These are phyloP conservation scores for Trypanosoma theileri DNA, from an alignment of 208 protist species.

Conservation along the genomic window DNA sequence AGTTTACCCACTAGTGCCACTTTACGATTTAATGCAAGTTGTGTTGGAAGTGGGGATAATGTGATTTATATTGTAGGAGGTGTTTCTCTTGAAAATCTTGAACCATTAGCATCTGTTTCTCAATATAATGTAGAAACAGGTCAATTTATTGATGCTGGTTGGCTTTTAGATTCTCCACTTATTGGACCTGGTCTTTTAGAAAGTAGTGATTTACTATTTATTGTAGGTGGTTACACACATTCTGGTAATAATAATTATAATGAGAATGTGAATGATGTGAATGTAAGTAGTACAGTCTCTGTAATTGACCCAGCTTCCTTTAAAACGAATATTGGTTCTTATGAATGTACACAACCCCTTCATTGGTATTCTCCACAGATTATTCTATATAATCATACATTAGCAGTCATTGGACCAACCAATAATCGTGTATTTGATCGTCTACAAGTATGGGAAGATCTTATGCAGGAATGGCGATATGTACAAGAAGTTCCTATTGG, in stretches of 20 bases:
- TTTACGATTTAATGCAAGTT: constrained; percentile 34
- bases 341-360: background rate
- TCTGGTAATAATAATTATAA: background rate
- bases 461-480: background rate
- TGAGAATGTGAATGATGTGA: no score
- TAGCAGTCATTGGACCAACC: constrained; percentile 21
- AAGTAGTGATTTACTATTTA: constrained; percentile 30
- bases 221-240: constrained; percentile 24
- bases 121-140: constrained; percentile 40
- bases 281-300: constrained; percentile 17
- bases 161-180: constrained; percentile 26
- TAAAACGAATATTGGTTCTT: constrained; percentile 15
- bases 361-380: constrained; percentile 28
- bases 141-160: constrained; percentile 44
- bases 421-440: constrained; percentile 13
- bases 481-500: constrained; percentile 7
- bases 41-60: constrained; percentile 25
- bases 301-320: constrained; percentile 28
- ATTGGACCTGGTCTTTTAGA: constrained; percentile 32
- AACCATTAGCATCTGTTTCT: constrained; percentile 28
- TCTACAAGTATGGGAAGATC: constrained; percentile 24
- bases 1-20: constrained; percentile 9
- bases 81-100: constrained; percentile 16
- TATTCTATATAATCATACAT: constrained; percentile 28
- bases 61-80: constrained; percentile 38